Evolutionary conservation across 768 basidiomycete species (phyloP), one percentile per base, ranked within the genome.

Genomic region (Pleurotus citrinopileatus): DNA sequence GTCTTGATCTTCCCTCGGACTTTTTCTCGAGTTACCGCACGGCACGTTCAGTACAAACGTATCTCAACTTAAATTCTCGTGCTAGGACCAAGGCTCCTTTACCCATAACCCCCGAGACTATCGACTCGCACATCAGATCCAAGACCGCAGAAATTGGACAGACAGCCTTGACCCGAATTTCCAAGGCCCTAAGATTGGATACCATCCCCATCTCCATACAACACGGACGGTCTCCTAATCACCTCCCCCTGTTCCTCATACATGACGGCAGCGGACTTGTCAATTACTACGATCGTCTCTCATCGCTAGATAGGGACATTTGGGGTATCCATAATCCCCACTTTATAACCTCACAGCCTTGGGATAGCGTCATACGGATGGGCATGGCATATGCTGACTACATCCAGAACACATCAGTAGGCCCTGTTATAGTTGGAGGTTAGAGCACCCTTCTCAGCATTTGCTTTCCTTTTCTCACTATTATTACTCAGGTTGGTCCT

Each of bases 251-350:
- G 3, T 77, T 88, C 54, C 74, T 91, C 22, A 72, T 91, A 8
- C 87, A 91, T 59, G 89, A 90, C 56, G 89, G 89, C 3, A 86
- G 84, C 57, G 89, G 89, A 0, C 64, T 86, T 10, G 68, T 77
- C n/a, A 70, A 70, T 29, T 80, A 83, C 48, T 81, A 81, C 51
- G 66, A 76, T 28, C 74, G 73, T 8, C 65, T 87, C 5, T 60
- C 67, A 4, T 61, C 72, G 6, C 59, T 89, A 2, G 69, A 73
- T 9, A 74, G 87, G 38, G 61, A 71, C 19, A 72, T 89, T 2
- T 89, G 82, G 81, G 84, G 75, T 0, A 76, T 91, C 38, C 68
- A 73, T 29, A 83, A 89, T 57, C 84, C 84, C 0, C 67, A 67
- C 9, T 78, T 89, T 55, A 59, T 67, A 0, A 64, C 66, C 2